phyloP scores from a whole-genome alignment of 768 basidiomycete species.

The Crepidotus variabilis region DNA sequence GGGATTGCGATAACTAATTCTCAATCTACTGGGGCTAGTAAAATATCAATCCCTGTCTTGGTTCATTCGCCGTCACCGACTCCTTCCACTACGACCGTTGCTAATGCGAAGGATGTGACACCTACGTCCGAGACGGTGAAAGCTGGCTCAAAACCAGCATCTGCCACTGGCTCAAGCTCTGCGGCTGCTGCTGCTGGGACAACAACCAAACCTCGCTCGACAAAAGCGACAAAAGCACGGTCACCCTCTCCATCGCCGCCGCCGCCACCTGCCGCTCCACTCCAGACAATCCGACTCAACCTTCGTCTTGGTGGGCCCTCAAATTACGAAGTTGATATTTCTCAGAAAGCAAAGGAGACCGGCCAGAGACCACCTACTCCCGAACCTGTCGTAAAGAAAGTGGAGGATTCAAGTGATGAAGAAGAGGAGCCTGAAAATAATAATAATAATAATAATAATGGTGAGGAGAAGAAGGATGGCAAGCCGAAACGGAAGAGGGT shows the following conservation, averaged over 20 bases:
- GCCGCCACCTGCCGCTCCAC: slow-evolving; percentile 46
- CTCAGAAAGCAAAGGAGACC: slow-evolving; percentile 51
- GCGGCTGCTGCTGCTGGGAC: background rate
- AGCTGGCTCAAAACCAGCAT: slow-evolving; percentile 26
- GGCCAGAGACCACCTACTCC: slow-evolving; percentile 66
- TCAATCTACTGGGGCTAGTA: slow-evolving; percentile 13
- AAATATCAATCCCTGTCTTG: slow-evolving; percentile 27
- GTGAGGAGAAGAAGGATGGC: slow-evolving; percentile 21
- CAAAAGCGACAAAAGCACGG: slow-evolving; percentile 26
- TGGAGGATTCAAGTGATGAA: slow-evolving; percentile 50
- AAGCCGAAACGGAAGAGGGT: slow-evolving; percentile 17
- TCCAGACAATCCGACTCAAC: slow-evolving; percentile 64
- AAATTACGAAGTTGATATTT: slow-evolving; percentile 72
- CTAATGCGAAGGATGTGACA: slow-evolving; percentile 24
- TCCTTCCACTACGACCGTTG: slow-evolving; percentile 3
- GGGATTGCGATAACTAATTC: slow-evolving; percentile 6
- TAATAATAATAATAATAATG: background rate
- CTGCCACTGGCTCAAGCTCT: slow-evolving; percentile 17
- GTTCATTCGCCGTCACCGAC: slow-evolving; percentile 26
- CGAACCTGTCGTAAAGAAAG: slow-evolving; percentile 34
- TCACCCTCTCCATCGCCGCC: slow-evolving; percentile 54
- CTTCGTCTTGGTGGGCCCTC: slow-evolving; percentile 70
- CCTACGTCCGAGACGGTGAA: slow-evolving; percentile 22
- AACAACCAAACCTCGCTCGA: slow-evolving; percentile 23
- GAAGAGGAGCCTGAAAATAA: slow-evolving; percentile 36